A percentile compares a stretch with the other conserved stretches of the same genome.
Evolutionary conservation across 192 early-diverging fungal species (phyloP).

Genomic region (Phlyctochytrium bullatum): DNA sequence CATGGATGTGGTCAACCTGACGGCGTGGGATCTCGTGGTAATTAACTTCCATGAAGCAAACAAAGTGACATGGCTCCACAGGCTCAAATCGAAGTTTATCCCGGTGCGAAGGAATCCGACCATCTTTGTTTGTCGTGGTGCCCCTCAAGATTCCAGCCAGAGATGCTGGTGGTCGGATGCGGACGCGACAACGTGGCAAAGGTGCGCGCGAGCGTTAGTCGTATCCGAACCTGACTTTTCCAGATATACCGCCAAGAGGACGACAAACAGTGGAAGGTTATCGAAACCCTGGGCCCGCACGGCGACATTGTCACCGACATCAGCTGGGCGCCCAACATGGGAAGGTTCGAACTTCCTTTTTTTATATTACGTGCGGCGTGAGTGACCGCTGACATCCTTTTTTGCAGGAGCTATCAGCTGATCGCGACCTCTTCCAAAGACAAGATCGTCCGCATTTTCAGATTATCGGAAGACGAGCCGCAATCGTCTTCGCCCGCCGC

Average conservation of each 20-base stretch:
- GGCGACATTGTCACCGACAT: conserved; percentile 65
- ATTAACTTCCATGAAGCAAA: background rate
- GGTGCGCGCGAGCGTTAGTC: conserved; percentile 43
- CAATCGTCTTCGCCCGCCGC: background rate
- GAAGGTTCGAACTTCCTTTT: conserved; percentile 21
- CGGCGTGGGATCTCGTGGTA: conserved; percentile 74
- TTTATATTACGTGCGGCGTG: background rate
- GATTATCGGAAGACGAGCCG: conserved; percentile 51
- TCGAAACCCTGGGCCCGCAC: conserved; percentile 57
- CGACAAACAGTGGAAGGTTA: conserved; percentile 61
- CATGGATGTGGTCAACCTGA: conserved; percentile 69
- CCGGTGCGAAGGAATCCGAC: conserved; percentile 69
- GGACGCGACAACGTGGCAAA: conserved; percentile 76
- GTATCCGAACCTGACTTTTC: background rate
- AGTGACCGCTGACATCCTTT: background rate
- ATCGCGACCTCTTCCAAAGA: conserved; percentile 83
- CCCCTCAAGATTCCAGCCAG: conserved; percentile 69
- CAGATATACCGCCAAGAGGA: conserved; percentile 6
- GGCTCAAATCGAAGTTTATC: conserved; percentile 37
- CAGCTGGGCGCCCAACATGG: conserved; percentile 53
- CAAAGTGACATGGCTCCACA: background rate
- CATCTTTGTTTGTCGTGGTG: conserved; percentile 87
- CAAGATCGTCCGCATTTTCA: conserved; percentile 72
- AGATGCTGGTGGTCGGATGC: conserved; percentile 83
- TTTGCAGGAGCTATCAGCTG: conserved; percentile 64